Evolutionary conservation across 305 asterid genomes (phyloP), one percentile per base, ranked within the genome.

Genomic region (Fraxinus latifolia): DNA sequence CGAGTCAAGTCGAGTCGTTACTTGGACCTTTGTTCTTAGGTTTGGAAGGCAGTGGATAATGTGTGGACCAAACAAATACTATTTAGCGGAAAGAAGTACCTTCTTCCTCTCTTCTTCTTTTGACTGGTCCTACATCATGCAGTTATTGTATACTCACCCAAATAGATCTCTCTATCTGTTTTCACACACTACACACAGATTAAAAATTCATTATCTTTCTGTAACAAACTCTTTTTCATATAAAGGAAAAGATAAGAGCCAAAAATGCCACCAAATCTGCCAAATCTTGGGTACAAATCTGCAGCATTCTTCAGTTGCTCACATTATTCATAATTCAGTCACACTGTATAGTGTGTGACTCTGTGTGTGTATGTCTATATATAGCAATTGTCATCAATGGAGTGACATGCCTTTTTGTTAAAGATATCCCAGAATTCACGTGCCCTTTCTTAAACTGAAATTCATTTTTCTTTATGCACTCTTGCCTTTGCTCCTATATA

Each of bases 391-490:
- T 74, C 81, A 31, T 77, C 65, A 15, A 79, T 81, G 78, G 34
- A 60, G 37, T 21, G 36, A 5, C 78, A 39, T 60, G 81, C 82
- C 82, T 84, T 89, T 90, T 80, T 71, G 84, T 76, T 82, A 88
- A 83, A 89, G 90, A 58, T 68, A 72, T 79, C 86, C 89, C 93
- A 82, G 83, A 89, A 82, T 90, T 93, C 94, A 92, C 97, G 95
- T 93, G 96, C 88, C 58, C 78, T 80, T 83, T 79, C 87, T 19
- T 8, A 79, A 85, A 86, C 31, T 7, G 60, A 62, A 8, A 68
- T 77, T 53, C 74, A 76, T 79, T 68, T n/a, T 53, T 25, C 21
- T 37, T 67, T 47, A 33, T 53, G 58, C 36, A 27, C 80, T 7
- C 32, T 21, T 68, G 73, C 82, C 37, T 81, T 68, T 80, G 14